Conservation (phyloP, 2,329 filamentous ascomycete genomes). For the Arthrobotrys sinensis region DNA sequence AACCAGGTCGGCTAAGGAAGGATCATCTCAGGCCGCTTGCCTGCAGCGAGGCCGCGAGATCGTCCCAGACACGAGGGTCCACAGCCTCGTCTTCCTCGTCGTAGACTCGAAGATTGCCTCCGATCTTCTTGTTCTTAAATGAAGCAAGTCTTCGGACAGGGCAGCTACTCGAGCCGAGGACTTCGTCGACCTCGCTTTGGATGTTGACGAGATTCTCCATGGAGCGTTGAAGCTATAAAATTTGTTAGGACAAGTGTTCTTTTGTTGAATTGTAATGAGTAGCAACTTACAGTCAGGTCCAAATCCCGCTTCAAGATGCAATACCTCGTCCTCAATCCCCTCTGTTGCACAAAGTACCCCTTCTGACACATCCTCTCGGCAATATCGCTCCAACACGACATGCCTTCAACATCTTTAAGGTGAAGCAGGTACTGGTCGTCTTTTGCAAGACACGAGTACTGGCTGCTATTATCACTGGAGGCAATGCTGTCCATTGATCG, state of each 20-base stretch:
- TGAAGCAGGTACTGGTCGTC: slow-evolving; percentile 58
- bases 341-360: slow-evolving; percentile 47
- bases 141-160: slow-evolving; percentile 58
- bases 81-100: slow-evolving; percentile 57
- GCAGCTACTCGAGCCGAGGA: slow-evolving; percentile 57
- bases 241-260: slow-evolving; percentile 9
- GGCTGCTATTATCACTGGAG: slow-evolving; percentile 59
- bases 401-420: slow-evolving; percentile 56
- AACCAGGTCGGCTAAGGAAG: slow-evolving; percentile 5
- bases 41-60: slow-evolving; percentile 55
- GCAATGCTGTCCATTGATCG: slow-evolving; percentile 59
- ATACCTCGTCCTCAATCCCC: slow-evolving; percentile 56
- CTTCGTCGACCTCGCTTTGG: slow-evolving; percentile 57
- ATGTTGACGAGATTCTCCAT: slow-evolving; percentile 58
- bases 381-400: slow-evolving; percentile 57
- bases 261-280: background rate
- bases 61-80: slow-evolving; percentile 57
- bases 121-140: slow-evolving; percentile 60
- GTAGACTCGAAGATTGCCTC: slow-evolving; percentile 57
- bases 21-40: slow-evolving; percentile 56
- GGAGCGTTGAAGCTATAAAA: slow-evolving; percentile 52
- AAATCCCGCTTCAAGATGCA: slow-evolving; percentile 59
- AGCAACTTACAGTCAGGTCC: slow-evolving; percentile 45
- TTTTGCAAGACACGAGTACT: slow-evolving; percentile 57
- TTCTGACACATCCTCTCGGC: slow-evolving; percentile 52